phyloP scores from a whole-genome alignment of 495 filamentous ascomycete species.

The Ascodesmis nigricans region DNA sequence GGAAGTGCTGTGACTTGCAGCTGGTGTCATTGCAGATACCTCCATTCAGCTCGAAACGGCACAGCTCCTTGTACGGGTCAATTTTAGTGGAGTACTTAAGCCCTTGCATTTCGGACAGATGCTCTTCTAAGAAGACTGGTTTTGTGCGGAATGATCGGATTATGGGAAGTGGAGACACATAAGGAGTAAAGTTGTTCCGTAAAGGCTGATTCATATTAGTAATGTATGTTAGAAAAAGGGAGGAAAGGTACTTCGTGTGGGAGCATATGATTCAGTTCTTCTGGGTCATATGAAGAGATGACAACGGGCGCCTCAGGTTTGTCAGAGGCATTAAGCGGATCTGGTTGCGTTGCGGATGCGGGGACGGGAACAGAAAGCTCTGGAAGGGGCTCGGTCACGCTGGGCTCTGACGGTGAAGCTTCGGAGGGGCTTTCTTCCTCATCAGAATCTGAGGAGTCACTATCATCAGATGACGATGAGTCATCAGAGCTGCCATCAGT shows the following conservation, averaged over 20 bases:
- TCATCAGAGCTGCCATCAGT: too few species aligned
- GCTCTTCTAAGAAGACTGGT: constrained; percentile 42
- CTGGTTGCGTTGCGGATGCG: too few species aligned
- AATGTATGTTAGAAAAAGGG: neutral
- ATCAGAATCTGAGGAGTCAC: too few species aligned
- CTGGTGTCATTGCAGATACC: constrained; percentile 53
- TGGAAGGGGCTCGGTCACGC: too few species aligned
- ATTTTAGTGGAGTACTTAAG: constrained; percentile 83
- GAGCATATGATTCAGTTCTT: neutral
- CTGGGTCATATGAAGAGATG: too few species aligned
- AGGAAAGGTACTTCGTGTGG: neutral
- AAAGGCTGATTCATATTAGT: constrained; percentile 2
- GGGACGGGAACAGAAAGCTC: too few species aligned
- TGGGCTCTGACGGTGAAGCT: too few species aligned
- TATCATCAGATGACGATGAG: too few species aligned
- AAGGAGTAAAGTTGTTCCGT: constrained; percentile 37
- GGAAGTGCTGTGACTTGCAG: constrained; percentile 61
- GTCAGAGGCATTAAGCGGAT: too few species aligned
- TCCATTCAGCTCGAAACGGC: constrained; percentile 47
- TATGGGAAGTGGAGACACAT: constrained; percentile 56
- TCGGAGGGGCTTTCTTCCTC: too few species aligned
- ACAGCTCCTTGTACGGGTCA: constrained; percentile 47
- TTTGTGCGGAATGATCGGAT: constrained; percentile 85
- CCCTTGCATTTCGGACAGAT: constrained; percentile 60
- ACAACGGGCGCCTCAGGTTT: too few species aligned